Evolutionary conservation across 257 asterid species (phyloP).

Genomic region (Ajuga chamaepitys): DNA sequence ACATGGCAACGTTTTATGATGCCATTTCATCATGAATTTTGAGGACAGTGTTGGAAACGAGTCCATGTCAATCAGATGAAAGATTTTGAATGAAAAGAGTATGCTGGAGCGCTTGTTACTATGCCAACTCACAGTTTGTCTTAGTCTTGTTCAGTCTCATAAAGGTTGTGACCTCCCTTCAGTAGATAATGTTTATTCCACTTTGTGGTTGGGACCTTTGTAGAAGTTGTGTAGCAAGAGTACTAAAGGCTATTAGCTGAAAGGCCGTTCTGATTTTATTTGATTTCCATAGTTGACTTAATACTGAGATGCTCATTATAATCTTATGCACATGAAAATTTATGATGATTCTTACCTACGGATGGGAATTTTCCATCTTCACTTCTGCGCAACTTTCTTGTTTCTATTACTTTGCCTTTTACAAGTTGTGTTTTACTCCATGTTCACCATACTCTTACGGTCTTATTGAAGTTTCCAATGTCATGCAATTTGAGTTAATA

Average conservation of each 20-base stretch:
- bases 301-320: no score
- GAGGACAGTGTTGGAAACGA: not conserved
- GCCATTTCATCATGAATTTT: not conserved
- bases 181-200: not conserved
- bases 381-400: not conserved
- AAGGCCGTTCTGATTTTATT: no score
- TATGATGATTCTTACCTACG: not conserved
- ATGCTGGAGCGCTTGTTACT: not conserved
- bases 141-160: conserved; percentile 4
- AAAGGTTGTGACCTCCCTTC: not conserved
- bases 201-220: not conserved
- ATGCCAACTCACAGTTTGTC: not conserved
- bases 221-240: not conserved
- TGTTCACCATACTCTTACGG: not conserved
- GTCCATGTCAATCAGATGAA: not conserved
- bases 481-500: not conserved
- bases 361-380: not conserved
- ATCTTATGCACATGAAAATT: no score
- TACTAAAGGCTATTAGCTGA: not conserved
- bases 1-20: not conserved
- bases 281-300: no score
- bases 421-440: not conserved
- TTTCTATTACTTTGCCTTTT: not conserved
- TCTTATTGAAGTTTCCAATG: not conserved
- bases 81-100: not conserved